Percentiles rank a stretch among this genome's conserved stretches.
Evolutionary conservation across 345 rosid species (phyloP).

Genomic region (Anacardium occidentale): DNA sequence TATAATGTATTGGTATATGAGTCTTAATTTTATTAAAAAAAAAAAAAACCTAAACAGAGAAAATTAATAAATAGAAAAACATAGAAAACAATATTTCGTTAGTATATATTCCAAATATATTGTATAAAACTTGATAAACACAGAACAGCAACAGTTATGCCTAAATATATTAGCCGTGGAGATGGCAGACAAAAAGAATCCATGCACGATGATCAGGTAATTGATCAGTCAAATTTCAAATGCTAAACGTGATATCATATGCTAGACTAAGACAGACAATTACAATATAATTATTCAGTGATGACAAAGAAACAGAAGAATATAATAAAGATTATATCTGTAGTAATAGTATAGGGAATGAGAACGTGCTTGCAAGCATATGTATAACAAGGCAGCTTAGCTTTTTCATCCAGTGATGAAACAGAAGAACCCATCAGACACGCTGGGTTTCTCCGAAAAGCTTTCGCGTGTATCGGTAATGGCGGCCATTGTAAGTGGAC

Average conservation of each 20-base stretch:
- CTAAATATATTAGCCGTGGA: background rate
- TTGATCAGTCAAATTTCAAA: background rate
- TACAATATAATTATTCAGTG: background rate
- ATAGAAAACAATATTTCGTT: too few species aligned
- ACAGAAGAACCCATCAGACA: slow-evolving; percentile 22
- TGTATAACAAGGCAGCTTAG: slow-evolving; percentile 5
- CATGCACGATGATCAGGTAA: background rate
- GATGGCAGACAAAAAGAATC: slow-evolving; percentile 11
- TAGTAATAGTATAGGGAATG: background rate
- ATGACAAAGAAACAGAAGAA: background rate
- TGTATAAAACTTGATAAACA: too few species aligned
- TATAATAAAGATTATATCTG: background rate
- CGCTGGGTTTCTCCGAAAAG: slow-evolving; percentile 4
- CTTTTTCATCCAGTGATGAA: background rate
- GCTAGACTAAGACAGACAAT: background rate
- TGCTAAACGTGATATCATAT: background rate
- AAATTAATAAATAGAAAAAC: too few species aligned
- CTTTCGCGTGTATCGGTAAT: slow-evolving; percentile 23
- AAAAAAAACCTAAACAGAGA: too few species aligned
- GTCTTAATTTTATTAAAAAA: too few species aligned
- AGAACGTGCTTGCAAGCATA: slow-evolving; percentile 16
- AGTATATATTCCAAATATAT: too few species aligned
- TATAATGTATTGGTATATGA: too few species aligned
- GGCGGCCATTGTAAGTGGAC: slow-evolving; percentile 38
- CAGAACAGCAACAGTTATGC: background rate